Evolutionary conservation across 768 basidiomycete genomes (phyloP).

Genomic region (Termitomyces eurrhizus): DNA sequence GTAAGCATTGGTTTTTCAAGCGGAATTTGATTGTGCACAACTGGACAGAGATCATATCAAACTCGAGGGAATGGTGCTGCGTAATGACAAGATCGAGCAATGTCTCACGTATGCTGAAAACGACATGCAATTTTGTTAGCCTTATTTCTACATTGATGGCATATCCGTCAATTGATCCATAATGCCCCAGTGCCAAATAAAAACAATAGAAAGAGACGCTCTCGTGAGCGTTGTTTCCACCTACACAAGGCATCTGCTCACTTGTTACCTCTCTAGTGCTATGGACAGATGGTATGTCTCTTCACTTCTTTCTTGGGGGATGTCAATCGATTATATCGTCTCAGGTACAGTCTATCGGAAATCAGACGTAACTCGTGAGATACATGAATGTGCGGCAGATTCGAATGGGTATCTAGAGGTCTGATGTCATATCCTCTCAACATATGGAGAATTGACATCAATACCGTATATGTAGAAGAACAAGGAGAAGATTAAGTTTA

Average conservation of each 20-base stretch:
- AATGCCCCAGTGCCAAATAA: neutral
- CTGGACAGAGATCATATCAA: neutral
- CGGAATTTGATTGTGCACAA: neutral
- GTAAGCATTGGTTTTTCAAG: constrained; percentile 1
- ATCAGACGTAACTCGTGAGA: constrained; percentile 7
- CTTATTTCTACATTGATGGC: neutral
- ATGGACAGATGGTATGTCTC: neutral
- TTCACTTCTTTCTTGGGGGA: neutral
- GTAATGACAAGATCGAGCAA: neutral
- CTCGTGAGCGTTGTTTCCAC: neutral
- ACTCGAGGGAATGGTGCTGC: neutral
- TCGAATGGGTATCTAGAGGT: constrained; percentile 8
- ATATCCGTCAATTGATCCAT: neutral
- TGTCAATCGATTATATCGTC: neutral
- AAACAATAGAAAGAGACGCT: too few species aligned
- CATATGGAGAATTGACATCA: neutral
- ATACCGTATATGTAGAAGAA: constrained; percentile 6
- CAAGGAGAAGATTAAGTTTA: constrained; percentile 3
- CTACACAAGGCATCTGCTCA: neutral
- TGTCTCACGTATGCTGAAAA: constrained; percentile 1
- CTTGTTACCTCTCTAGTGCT: neutral
- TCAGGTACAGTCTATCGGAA: neutral
- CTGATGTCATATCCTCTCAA: neutral
- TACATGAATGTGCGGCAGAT: neutral
- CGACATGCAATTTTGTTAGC: neutral